These are phyloP conservation scores for Crataegus laevigata DNA, from an alignment of 306 rosid species.

Conservation along the genomic window DNA sequence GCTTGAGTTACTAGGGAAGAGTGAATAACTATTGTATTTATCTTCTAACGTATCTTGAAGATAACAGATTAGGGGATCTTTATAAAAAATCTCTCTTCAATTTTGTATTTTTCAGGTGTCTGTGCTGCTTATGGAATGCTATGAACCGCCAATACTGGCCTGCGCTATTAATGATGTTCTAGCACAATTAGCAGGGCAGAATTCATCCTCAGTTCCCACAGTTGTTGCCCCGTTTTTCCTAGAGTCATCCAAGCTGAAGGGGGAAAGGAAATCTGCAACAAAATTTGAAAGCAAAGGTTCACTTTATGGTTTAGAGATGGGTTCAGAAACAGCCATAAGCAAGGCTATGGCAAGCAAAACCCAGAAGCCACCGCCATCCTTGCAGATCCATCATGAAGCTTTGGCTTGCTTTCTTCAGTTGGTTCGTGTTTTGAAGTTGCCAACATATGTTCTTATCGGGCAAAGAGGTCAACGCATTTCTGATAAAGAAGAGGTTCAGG, in stretches of 20 bases:
- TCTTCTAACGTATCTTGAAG: neutral
- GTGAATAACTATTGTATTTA: neutral
- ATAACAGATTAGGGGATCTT: neutral
- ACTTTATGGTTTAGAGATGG: conserved; percentile 42
- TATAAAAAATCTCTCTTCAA: neutral
- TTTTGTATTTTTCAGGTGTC: conserved; percentile 46
- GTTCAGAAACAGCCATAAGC: conserved; percentile 47
- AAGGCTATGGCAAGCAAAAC: conserved; percentile 35
- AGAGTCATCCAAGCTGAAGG: conserved; percentile 51
- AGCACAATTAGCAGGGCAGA: conserved; percentile 28
- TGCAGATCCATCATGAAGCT: conserved; percentile 54
- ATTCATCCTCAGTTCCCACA: conserved; percentile 37
- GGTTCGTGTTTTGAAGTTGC: conserved; percentile 43
- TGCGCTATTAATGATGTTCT: conserved; percentile 73
- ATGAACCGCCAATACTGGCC: conserved; percentile 63
- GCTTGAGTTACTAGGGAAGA: neutral
- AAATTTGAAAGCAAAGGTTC: conserved; percentile 20
- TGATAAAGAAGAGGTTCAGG: conserved; percentile 47
- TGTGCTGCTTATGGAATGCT: conserved; percentile 48
- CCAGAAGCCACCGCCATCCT: conserved; percentile 38
- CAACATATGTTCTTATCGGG: conserved; percentile 56
- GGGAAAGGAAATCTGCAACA: conserved; percentile 32
- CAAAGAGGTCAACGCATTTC: conserved; percentile 27
- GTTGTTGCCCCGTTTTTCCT: conserved; percentile 53
- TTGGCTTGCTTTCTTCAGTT: conserved; percentile 68